Percentiles rank a stretch among this genome's conserved stretches.
Evolutionary conservation across 306 rosid genomes (phyloP).

Genomic region (Macrotyloma uniflorum): DNA sequence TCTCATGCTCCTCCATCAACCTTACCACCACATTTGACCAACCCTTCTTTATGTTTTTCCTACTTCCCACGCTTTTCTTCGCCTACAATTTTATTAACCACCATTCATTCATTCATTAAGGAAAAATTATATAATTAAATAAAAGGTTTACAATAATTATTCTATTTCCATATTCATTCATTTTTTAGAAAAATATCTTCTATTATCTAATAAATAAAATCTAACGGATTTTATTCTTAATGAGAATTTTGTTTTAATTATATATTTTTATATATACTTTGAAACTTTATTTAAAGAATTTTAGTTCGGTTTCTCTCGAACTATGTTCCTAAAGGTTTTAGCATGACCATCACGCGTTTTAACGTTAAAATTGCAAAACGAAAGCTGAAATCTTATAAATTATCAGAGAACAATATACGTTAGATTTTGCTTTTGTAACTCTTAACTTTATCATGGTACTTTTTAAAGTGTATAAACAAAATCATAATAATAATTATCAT

Average conservation of each 20-base stretch:
- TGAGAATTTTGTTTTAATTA: no score
- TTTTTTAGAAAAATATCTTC: no score
- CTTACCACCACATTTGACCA: conserved; percentile 47
- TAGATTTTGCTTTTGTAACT: background rate
- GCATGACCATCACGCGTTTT: background rate
- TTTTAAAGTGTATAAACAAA: background rate
- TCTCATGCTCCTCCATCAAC: conserved; percentile 40
- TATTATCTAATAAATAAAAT: no score
- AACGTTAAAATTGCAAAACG: background rate
- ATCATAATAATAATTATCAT: no score
- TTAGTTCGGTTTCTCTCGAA: no score
- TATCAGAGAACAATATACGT: background rate
- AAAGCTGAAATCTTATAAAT: background rate
- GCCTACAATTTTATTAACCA: background rate
- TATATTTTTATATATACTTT: no score
- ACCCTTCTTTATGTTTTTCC: background rate
- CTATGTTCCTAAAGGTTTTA: background rate
- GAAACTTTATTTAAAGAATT: no score
- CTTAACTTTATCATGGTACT: background rate
- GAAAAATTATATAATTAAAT: background rate
- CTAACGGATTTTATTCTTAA: no score
- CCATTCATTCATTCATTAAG: background rate
- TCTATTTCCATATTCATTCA: no score
- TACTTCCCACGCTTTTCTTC: background rate
- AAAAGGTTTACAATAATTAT: no score